phyloP scores from a whole-genome alignment of 345 rosid genomes.

The Cochlearia excelsa region DNA sequence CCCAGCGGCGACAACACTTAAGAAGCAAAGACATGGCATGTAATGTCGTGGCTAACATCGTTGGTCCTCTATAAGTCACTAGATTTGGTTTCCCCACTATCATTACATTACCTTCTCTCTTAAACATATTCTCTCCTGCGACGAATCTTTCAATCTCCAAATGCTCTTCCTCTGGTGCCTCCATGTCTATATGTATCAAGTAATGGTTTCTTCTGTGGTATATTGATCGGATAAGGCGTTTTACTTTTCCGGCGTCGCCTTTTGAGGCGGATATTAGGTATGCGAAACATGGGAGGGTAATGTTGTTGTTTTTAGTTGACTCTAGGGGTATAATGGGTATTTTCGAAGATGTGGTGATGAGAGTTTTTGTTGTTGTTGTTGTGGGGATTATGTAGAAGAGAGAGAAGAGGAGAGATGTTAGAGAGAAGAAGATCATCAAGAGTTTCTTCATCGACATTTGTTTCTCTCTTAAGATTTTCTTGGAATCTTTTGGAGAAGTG shows the following conservation, averaged over 20 bases:
- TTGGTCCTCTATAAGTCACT: slow-evolving; percentile 89
- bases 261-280: slow-evolving; percentile 80
- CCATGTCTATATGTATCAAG: slow-evolving; percentile 68
- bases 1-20: slow-evolving; percentile 76
- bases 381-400: slow-evolving; percentile 51
- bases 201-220: slow-evolving; percentile 86
- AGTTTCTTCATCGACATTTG: slow-evolving; percentile 40
- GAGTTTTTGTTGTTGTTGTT: slow-evolving; percentile 34
- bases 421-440: slow-evolving; percentile 52
- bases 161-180: slow-evolving; percentile 58
- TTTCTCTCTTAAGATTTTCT: slow-evolving; percentile 28
- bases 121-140: slow-evolving; percentile 49
- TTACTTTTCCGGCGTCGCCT: slow-evolving; percentile 62
- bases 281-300: slow-evolving; percentile 64
- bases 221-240: slow-evolving; percentile 54
- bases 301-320: slow-evolving; percentile 34
- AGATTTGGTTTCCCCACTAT: slow-evolving; percentile 70
- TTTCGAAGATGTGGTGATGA: slow-evolving; percentile 39
- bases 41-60: slow-evolving; percentile 86
- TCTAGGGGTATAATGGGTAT: slow-evolving; percentile 39
- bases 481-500: slow-evolving; percentile 7
- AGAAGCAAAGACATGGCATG: slow-evolving; percentile 75
- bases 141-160: slow-evolving; percentile 55
- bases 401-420: slow-evolving; percentile 48
- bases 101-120: slow-evolving; percentile 67